Conservation (phyloP, 345 rosid genomes). For the Ceriops tagal region DNA sequence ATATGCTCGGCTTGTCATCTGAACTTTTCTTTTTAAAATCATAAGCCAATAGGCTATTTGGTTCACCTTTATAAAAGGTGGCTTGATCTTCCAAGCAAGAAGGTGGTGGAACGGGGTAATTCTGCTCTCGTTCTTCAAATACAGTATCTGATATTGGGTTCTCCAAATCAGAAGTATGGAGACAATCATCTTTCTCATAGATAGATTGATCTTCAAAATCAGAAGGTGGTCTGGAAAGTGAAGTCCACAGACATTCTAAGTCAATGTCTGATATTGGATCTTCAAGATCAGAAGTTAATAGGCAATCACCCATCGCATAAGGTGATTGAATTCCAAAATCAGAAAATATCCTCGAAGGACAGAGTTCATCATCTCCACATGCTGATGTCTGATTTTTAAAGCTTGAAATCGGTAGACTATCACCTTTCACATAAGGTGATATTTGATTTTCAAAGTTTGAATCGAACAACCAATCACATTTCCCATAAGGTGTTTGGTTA, state of each 20-base stretch:
- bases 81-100: not conserved
- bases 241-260: not conserved
- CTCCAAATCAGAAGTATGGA: not conserved
- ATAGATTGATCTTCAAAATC: not conserved
- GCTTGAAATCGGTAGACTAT: not conserved
- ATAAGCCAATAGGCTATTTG: not conserved
- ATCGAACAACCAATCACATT: not conserved
- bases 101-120: not conserved
- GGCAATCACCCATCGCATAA: not conserved
- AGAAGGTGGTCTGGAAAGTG: not conserved
- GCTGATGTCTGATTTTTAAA: not conserved
- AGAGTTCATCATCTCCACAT: not conserved
- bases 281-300: not conserved
- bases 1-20: not conserved
- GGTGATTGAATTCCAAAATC: not conserved
- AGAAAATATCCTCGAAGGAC: not conserved
- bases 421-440: not conserved
- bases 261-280: not conserved
- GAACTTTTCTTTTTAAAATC: not conserved
- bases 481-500: too few species aligned
- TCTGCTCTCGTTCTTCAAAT: not conserved
- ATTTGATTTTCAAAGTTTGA: not conserved
- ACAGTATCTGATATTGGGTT: not conserved
- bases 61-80: not conserved
- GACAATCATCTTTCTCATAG: not conserved